These are phyloP conservation scores for Penicillium mononematosum DNA, from an alignment of 495 filamentous ascomycete species.

Conservation along the genomic window DNA sequence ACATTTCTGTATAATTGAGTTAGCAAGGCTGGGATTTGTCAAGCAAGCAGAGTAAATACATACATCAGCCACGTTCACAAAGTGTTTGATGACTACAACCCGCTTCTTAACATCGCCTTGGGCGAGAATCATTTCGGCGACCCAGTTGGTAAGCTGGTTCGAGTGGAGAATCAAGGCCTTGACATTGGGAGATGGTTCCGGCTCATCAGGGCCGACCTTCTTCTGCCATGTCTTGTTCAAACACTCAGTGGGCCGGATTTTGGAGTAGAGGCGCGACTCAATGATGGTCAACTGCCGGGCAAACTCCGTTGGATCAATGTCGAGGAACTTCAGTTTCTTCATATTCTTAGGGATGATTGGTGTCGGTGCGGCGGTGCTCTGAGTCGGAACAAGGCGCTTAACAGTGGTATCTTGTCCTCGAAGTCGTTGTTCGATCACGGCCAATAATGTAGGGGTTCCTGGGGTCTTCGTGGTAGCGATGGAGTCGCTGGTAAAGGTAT, in stretches of 20 bases:
- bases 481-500: constrained; percentile 86
- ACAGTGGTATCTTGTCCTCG: constrained; percentile 83
- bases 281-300: constrained; percentile 96
- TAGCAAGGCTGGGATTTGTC: constrained; percentile 1
- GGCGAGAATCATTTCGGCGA: constrained; percentile 98
- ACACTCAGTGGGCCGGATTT: constrained; percentile 93
- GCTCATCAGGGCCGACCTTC: constrained; percentile 77
- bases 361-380: constrained; percentile 72
- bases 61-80: constrained; percentile 93
- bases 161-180: constrained; percentile 96
- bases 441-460: constrained; percentile 75
- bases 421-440: constrained; percentile 81
- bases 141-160: constrained; percentile 98
- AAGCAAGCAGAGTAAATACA: neutral
- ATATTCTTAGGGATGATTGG: constrained; percentile 98
- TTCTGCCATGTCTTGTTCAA: constrained; percentile 98
- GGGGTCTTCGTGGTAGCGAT: constrained; percentile 91
- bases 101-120: constrained; percentile 92
- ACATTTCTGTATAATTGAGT: constrained; percentile 67
- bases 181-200: constrained; percentile 90
- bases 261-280: constrained; percentile 89
- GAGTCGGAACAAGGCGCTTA: constrained; percentile 81
- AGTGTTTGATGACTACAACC: constrained; percentile 97
- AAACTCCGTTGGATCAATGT: constrained; percentile 95
- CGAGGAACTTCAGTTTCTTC: constrained; percentile 98